phyloP scores from a whole-genome alignment of 2,329 filamentous ascomycete genomes.

The Talaromyces pinophilus region DNA sequence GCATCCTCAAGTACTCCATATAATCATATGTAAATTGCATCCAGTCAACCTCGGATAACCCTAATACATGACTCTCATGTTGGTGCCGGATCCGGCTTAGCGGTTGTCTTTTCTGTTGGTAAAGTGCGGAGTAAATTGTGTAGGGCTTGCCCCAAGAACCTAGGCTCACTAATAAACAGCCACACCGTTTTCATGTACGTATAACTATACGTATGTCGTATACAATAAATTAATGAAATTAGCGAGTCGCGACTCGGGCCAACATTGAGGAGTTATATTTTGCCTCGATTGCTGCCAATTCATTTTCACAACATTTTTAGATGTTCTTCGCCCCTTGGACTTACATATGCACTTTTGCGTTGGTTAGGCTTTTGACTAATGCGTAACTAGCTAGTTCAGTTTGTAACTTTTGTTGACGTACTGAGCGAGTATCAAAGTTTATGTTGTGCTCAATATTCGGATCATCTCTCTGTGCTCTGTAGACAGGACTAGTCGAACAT shows the following conservation, averaged over 20 bases:
- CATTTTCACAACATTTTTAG: background rate
- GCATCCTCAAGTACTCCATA: background rate
- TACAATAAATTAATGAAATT: background rate
- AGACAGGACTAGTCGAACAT: background rate
- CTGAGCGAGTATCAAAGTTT: background rate
- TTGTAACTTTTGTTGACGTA: background rate
- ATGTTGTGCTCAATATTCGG: background rate
- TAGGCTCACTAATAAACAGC: background rate
- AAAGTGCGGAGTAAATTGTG: slow-evolving; percentile 1
- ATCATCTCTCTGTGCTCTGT: background rate
- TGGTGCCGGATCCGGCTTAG: slow-evolving; percentile 6
- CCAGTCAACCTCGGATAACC: background rate
- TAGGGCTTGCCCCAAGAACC: slow-evolving; percentile 1
- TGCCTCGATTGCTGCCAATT: background rate
- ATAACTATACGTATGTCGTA: background rate
- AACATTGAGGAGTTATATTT: background rate
- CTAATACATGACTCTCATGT: slow-evolving; percentile 1
- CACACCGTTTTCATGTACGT: background rate
- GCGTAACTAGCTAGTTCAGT: background rate
- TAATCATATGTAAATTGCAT: background rate
- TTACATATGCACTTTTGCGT: background rate
- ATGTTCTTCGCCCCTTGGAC: background rate
- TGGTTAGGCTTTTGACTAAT: background rate
- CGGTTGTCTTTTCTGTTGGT: background rate
- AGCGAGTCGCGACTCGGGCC: background rate